Conservation (phyloP, 1,284 basidiomycete genomes). For the Ceratobasidium sp. region DNA sequence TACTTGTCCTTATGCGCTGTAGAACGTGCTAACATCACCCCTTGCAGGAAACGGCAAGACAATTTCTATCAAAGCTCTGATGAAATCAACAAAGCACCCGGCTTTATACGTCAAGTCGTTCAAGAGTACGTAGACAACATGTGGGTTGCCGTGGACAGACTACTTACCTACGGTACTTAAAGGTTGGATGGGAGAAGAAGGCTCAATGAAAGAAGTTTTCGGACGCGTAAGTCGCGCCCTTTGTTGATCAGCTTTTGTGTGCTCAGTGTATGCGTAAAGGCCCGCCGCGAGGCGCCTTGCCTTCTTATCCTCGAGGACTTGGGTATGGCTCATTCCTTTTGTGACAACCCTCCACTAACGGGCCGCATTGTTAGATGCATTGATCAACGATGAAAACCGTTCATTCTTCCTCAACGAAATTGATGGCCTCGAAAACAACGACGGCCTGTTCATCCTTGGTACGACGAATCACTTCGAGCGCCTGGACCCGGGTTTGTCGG, state of each 20-base stretch:
- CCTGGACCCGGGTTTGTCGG: conserved; percentile 80
- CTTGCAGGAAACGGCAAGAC: conserved; percentile 83
- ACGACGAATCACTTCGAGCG: conserved; percentile 87
- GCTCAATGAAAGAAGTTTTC: conserved; percentile 73
- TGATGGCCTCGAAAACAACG: conserved; percentile 79
- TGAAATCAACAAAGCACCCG: conserved; percentile 59
- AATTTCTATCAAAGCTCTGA: conserved; percentile 75
- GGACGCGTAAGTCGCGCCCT: conserved; percentile 67
- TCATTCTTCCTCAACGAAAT: conserved; percentile 82
- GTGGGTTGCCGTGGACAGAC: background rate
- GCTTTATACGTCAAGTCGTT: conserved; percentile 80
- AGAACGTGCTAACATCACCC: background rate
- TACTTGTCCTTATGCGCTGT: background rate
- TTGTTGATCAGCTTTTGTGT: conserved; percentile 8
- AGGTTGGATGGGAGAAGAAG: conserved; percentile 78
- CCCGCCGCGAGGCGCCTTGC: conserved; percentile 68
- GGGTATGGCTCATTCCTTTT: conserved; percentile 63
- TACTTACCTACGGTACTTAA: background rate
- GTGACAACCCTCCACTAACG: background rate
- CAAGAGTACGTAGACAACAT: conserved; percentile 52
- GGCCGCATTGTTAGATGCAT: conserved; percentile 12
- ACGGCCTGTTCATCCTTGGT: conserved; percentile 81
- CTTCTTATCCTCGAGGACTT: conserved; percentile 84
- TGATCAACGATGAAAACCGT: conserved; percentile 68
- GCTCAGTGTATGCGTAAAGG: conserved; percentile 48